Evolutionary conservation across 192 early-diverging fungal species (phyloP).

Genomic region (Fimicolochytrium jonesii): DNA sequence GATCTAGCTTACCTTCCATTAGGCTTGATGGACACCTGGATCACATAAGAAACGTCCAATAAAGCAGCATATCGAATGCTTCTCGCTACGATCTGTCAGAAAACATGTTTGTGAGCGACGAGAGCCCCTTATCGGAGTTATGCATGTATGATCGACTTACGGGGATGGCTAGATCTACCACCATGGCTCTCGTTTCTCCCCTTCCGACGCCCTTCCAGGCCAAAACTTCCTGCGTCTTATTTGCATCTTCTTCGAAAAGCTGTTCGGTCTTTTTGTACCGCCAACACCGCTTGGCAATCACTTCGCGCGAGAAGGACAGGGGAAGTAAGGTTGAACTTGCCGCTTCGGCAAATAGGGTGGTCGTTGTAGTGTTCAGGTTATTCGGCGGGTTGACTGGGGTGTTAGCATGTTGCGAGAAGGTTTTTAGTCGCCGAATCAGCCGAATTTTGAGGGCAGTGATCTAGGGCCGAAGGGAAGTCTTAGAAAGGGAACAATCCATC

Average conservation of each 20-base stretch:
- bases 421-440: conserved; percentile 41
- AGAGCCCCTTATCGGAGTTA: too few species aligned
- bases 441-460: conserved; percentile 19
- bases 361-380: background rate
- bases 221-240: conserved; percentile 15
- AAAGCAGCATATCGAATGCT: conserved; percentile 31
- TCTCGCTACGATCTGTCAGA: conserved; percentile 33
- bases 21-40: conserved; percentile 31
- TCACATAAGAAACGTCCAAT: conserved; percentile 43
- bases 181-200: conserved; percentile 14
- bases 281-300: conserved; percentile 25
- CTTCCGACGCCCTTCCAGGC: conserved; percentile 37
- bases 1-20: conserved; percentile 20
- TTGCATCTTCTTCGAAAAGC: conserved; percentile 2
- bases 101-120: conserved; percentile 1
- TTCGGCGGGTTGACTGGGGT: background rate
- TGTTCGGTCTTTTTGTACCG: background rate
- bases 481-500: background rate
- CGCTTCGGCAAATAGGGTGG: background rate
- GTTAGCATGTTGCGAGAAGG: conserved; percentile 25
- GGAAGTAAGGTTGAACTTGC: conserved; percentile 23
- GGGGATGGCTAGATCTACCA: conserved; percentile 37
- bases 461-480: background rate
- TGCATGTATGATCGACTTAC: conserved; percentile 28
- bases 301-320: conserved; percentile 30